Conservation (phyloP, 2,329 filamentous ascomycete species). For the Pestalotiopsis fici region DNA sequence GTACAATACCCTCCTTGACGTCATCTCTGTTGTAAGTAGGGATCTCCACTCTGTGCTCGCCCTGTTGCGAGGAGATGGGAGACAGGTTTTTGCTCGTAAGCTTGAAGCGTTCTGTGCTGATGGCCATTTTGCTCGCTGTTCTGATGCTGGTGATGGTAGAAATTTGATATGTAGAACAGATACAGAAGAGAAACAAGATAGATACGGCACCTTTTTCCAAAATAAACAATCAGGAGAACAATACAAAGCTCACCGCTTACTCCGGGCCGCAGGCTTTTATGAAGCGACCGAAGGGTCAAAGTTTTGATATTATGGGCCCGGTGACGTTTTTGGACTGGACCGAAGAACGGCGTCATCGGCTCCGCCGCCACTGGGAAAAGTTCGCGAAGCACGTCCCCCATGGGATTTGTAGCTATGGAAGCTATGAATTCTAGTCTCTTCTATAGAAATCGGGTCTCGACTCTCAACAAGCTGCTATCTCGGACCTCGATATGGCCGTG, state of each 20-base stretch:
- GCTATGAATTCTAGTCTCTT: background rate
- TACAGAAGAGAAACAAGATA: background rate
- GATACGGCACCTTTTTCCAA: background rate
- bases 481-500: background rate
- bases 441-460: background rate
- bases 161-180: background rate
- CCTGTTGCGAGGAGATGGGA: slow-evolving; percentile 26
- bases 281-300: background rate
- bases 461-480: background rate
- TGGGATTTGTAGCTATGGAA: background rate
- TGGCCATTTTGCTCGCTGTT: background rate
- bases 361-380: background rate
- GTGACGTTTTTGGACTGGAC: slow-evolving; percentile 5
- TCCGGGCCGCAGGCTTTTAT: background rate
- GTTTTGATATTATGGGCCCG: slow-evolving; percentile 4
- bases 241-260: background rate
- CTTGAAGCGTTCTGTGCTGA: slow-evolving; percentile 28
- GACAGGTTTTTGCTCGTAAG: slow-evolving; percentile 39
- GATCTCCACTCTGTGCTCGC: slow-evolving; percentile 27
- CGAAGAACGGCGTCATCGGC: slow-evolving; percentile 1
- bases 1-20: slow-evolving; percentile 55
- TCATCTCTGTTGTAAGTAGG: slow-evolving; percentile 44
- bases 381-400: background rate
- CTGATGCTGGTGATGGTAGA: background rate
- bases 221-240: background rate